Evolutionary conservation across 164 flowering plant genomes (phyloP), one percentile per base, ranked within the genome.

Genomic region (Taxillus chinensis): DNA sequence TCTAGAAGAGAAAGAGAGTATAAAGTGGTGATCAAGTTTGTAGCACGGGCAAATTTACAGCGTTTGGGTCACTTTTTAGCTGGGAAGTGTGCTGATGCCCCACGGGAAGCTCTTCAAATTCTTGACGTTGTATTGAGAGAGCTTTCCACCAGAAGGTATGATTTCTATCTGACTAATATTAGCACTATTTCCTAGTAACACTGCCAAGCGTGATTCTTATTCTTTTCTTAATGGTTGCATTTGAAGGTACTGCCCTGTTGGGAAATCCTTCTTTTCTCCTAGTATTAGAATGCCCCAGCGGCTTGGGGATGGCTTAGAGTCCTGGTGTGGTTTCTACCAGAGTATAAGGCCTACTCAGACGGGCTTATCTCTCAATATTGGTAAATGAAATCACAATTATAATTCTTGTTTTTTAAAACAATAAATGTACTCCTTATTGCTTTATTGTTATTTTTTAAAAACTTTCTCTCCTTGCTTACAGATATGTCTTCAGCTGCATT

Each of bases 291-390:
- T 57, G 45, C 93, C 90, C 3, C 87, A 87, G 62, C 73, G 83
- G 54, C 93, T 92, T 63, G 96, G 96, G 56, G 93, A 90, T 11
- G 97, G 97, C 13, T 68, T 92, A 67, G 95, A 92, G 70, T 82
- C 87, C 8, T 92, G 96, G 98, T 82, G 90, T 76, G 96, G 96
- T 17, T 92, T 87, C 66, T 92, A 92, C 75, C 98, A 92, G 80
- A 89, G 98, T 65, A 83, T 92, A 55, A 81, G 98, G 62, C 98
- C 98, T 16, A 87, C 95, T 7, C 98, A 92, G 74, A 92, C 89
- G 98, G 98, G 98, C 8, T 70, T 92, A 62, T 87, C 96, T 39
- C 78, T 92, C 14, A 92, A 89, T 73, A 87, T 87, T 55, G 98
- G 98, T 89, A 75, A 61, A 55, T 72, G 5, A 40, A 49, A 11